Conservation (phyloP, 148 eudicot species). For the Limonium bicolor region DNA sequence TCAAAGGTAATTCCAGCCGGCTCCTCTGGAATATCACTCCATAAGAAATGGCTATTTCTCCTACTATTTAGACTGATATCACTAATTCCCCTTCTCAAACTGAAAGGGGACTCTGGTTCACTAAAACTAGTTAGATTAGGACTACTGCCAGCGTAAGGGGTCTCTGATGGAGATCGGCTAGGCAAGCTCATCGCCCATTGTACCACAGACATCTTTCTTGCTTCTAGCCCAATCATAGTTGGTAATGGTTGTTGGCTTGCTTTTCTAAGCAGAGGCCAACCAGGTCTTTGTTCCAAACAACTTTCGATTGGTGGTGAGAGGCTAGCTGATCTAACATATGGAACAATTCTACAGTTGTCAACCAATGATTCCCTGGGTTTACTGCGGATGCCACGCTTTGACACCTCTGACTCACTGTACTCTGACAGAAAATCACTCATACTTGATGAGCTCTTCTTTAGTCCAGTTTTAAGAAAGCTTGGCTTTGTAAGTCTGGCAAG, state of each 20-base stretch:
- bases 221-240: slow-evolving; percentile 25
- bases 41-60: slow-evolving; percentile 8
- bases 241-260: slow-evolving; percentile 25
- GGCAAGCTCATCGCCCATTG: slow-evolving; percentile 88
- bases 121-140: slow-evolving; percentile 18
- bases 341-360: slow-evolving; percentile 5
- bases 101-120: slow-evolving; percentile 17
- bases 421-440: slow-evolving; percentile 20
- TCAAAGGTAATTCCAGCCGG: slow-evolving; percentile 31
- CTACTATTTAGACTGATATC: slow-evolving; percentile 11
- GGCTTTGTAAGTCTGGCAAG: slow-evolving; percentile 39
- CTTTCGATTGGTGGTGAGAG: slow-evolving; percentile 20
- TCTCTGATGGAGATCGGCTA: slow-evolving; percentile 35
- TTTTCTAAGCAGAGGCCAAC: slow-evolving; percentile 77
- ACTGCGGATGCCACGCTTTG: slow-evolving; percentile 25
- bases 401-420: slow-evolving; percentile 35
- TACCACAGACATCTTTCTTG: slow-evolving; percentile 77
- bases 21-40: slow-evolving; percentile 22
- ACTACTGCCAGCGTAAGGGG: slow-evolving; percentile 23
- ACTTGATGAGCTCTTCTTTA: slow-evolving; percentile 1
- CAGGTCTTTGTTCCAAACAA: slow-evolving; percentile 46
- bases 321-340: slow-evolving; percentile 24
- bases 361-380: slow-evolving; percentile 12
- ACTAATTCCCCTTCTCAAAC: slow-evolving; percentile 15
- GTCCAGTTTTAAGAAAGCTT: slow-evolving; percentile 14